phyloP scores from a whole-genome alignment of 768 basidiomycete species.

The Boletus sp. region DNA sequence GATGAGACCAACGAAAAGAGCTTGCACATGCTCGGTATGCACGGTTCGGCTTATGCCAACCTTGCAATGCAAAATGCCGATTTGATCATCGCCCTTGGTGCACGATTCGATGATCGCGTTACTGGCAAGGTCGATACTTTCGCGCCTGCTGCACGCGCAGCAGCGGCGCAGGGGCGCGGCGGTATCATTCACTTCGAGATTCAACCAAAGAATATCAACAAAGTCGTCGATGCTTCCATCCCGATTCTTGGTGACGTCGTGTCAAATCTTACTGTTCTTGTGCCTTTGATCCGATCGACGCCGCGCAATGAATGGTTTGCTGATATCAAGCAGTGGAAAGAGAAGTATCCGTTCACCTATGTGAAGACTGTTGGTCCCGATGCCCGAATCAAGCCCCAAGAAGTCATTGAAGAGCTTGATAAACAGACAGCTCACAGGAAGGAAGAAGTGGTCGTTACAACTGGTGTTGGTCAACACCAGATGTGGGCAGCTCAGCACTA shows the following conservation, averaged over 20 bases:
- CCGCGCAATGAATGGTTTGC: slow-evolving; percentile 79
- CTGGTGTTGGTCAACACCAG: slow-evolving; percentile 98
- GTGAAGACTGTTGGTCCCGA: slow-evolving; percentile 54
- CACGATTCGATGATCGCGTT: slow-evolving; percentile 96
- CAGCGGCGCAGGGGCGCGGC: slow-evolving; percentile 80
- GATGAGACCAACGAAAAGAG: slow-evolving; percentile 86
- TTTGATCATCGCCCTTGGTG: slow-evolving; percentile 95
- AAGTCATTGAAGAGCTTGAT: slow-evolving; percentile 92
- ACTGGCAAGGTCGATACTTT: slow-evolving; percentile 88
- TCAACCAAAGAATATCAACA: slow-evolving; percentile 98
- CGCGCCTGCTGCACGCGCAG: slow-evolving; percentile 85
- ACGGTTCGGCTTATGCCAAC: slow-evolving; percentile 96
- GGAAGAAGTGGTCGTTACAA: slow-evolving; percentile 82
- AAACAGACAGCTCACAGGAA: slow-evolving; percentile 74
- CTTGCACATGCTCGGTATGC: slow-evolving; percentile 99
- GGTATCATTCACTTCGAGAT: slow-evolving; percentile 99
- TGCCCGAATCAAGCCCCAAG: slow-evolving; percentile 88
- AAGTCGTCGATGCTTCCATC: slow-evolving; percentile 92
- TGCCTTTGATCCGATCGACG: slow-evolving; percentile 66
- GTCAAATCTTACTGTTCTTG: slow-evolving; percentile 73
- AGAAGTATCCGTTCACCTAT: slow-evolving; percentile 86
- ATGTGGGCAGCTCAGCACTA: slow-evolving; percentile 99
- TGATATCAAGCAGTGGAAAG: slow-evolving; percentile 83
- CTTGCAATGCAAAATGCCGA: slow-evolving; percentile 97
- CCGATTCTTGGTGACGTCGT: slow-evolving; percentile 94